These are phyloP conservation scores for Saturnispora saitoi DNA, from an alignment of 805 yeast species.

Conservation along the genomic window DNA sequence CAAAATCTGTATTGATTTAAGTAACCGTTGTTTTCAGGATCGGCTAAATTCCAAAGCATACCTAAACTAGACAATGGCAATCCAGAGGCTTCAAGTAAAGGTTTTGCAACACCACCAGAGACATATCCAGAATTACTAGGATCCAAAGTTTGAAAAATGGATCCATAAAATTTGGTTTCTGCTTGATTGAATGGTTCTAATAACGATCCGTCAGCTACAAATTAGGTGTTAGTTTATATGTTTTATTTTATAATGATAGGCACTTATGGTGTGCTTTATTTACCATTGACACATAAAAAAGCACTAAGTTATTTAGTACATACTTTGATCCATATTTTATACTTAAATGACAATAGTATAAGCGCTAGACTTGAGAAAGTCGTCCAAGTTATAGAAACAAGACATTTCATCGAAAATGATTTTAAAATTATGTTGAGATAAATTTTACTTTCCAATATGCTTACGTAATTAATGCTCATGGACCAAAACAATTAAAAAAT, in stretches of 20 bases:
- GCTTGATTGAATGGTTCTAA: conserved; percentile 49
- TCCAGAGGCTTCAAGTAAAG: conserved; percentile 78
- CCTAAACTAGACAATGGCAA: conserved; percentile 71
- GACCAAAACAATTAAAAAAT: background rate
- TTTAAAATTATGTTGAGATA: background rate
- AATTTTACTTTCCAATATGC: background rate
- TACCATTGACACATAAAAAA: background rate
- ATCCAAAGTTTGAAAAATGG: conserved; percentile 72
- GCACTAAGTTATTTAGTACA: background rate
- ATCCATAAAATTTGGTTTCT: conserved; percentile 68
- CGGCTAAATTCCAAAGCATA: conserved; percentile 93
- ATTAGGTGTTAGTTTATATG: conserved; percentile 1
- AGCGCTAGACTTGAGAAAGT: background rate
- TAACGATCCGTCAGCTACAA: conserved; percentile 14
- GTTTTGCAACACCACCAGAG: conserved; percentile 80
- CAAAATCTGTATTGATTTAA: conserved; percentile 74
- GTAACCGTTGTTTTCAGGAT: conserved; percentile 77
- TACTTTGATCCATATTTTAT: conserved; percentile 8
- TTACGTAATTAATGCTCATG: background rate
- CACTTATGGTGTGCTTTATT: background rate
- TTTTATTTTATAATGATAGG: too few relatives aligned
- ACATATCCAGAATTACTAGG: conserved; percentile 70
- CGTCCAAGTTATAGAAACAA: background rate
- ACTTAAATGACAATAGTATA: background rate
- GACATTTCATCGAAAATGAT: background rate